A percentile compares a stretch with the other conserved stretches of the same genome.
Conservation (phyloP, 83 land plant genomes). For the Isoetes engelmannii region DNA sequence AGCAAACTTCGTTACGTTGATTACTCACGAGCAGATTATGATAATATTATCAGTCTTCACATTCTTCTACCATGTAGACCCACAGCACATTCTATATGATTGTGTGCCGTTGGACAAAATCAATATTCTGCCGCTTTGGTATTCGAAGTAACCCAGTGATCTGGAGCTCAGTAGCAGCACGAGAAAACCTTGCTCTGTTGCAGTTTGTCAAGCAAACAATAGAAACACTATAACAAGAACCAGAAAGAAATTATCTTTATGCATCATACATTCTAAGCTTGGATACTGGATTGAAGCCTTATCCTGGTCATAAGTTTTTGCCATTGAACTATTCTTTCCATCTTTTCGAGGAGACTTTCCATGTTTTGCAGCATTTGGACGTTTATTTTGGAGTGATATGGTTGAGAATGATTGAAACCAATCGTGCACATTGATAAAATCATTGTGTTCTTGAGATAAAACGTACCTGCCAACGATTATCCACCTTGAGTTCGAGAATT, state of each 20-base stretch:
- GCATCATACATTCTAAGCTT: background rate
- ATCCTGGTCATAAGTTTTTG: constrained; percentile 19
- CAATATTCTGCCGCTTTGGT: constrained; percentile 77
- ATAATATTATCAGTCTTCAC: too few relatives aligned
- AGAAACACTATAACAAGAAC: background rate
- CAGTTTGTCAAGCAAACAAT: constrained; percentile 21
- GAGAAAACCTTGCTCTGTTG: constrained; percentile 72
- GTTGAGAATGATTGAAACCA: constrained; percentile 73
- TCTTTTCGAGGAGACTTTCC: background rate
- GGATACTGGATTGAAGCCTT: constrained; percentile 75
- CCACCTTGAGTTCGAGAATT: background rate
- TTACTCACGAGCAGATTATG: too few relatives aligned
- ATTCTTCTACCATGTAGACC: too few relatives aligned
- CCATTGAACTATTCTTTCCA: constrained; percentile 12
- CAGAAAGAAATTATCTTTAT: constrained; percentile 4
- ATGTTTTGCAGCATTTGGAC: constrained; percentile 11
- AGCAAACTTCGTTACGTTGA: too few relatives aligned
- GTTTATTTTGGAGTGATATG: constrained; percentile 20
- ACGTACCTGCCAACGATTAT: constrained; percentile 40
- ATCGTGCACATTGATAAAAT: constrained; percentile 77
- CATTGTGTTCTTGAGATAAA: constrained; percentile 75
- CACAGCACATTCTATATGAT: background rate
- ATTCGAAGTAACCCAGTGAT: constrained; percentile 66
- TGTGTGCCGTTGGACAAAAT: constrained; percentile 49
- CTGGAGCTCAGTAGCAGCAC: constrained; percentile 77